These are phyloP conservation scores for Apiotrichum laibachii DNA, from an alignment of 1,284 basidiomycete genomes.

Conservation along the genomic window DNA sequence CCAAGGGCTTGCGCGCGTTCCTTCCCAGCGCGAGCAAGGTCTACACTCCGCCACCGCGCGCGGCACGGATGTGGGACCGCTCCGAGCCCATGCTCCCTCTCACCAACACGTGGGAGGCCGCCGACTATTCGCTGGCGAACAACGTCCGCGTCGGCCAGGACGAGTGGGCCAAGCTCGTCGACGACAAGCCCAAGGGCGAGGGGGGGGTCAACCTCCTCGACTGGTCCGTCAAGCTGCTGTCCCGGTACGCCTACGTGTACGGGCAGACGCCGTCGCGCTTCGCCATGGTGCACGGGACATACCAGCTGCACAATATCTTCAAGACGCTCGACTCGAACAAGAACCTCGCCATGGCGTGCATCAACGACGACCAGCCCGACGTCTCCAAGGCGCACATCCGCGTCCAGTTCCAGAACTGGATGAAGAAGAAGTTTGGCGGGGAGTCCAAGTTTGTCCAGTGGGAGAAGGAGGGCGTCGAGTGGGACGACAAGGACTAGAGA, in stretches of 20 bases:
- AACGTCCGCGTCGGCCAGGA: slow-evolving; percentile 39
- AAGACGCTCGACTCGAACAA: slow-evolving; percentile 12
- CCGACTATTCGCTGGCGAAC: slow-evolving; percentile 25
- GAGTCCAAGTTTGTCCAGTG: slow-evolving; percentile 17
- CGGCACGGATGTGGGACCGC: slow-evolving; percentile 24
- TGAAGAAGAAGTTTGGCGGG: slow-evolving; percentile 27
- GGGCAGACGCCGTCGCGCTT: slow-evolving; percentile 37
- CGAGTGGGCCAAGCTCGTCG: slow-evolving; percentile 20
- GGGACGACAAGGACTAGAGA: neutral
- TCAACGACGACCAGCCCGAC: slow-evolving; percentile 46
- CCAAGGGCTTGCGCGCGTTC: slow-evolving; percentile 44
- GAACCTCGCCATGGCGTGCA: slow-evolving; percentile 31
- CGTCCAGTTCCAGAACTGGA: slow-evolving; percentile 24
- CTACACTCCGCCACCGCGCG: slow-evolving; percentile 16
- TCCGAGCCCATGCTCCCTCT: slow-evolving; percentile 37
- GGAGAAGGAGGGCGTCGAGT: slow-evolving; percentile 20
- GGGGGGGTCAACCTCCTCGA: slow-evolving; percentile 29
- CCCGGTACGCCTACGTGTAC: slow-evolving; percentile 40
- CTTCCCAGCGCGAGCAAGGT: slow-evolving; percentile 32
- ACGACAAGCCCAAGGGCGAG: slow-evolving; percentile 9
- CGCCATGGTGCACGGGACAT: slow-evolving; percentile 22
- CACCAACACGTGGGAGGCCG: slow-evolving; percentile 27
- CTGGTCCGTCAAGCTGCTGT: slow-evolving; percentile 43
- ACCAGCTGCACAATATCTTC: slow-evolving; percentile 21
- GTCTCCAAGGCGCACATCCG: slow-evolving; percentile 1